Evolutionary conservation across 2,329 filamentous ascomycete genomes (phyloP).

Genomic region (Podosphaera xanthii): DNA sequence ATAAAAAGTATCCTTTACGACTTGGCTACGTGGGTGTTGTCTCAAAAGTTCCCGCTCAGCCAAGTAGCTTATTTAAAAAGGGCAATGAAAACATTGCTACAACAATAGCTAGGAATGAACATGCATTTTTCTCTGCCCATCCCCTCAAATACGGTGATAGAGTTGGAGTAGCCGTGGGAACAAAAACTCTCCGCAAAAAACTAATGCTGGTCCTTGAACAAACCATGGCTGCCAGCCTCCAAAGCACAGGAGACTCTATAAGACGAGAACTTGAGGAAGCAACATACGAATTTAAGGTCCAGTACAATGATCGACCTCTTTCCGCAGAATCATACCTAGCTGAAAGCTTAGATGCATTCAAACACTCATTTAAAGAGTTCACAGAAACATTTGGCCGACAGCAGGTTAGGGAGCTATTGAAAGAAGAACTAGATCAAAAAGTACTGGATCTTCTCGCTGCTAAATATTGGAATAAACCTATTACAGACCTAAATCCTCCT

Average conservation of each 20-base stretch:
- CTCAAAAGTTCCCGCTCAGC: constrained; percentile 43
- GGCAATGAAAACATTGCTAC: constrained; percentile 57
- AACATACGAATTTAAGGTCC: constrained; percentile 96
- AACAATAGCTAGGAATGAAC: constrained; percentile 72
- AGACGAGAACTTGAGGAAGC: constrained; percentile 89
- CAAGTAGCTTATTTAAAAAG: constrained; percentile 57
- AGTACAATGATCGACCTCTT: constrained; percentile 89
- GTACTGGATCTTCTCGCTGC: constrained; percentile 83
- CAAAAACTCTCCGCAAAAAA: constrained; percentile 72
- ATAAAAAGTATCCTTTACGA: constrained; percentile 85
- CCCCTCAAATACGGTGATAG: constrained; percentile 56
- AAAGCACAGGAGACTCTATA: constrained; percentile 77
- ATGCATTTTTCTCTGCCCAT: constrained; percentile 66
- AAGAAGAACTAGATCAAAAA: constrained; percentile 80
- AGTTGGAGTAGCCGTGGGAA: constrained; percentile 56
- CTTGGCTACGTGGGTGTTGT: constrained; percentile 93
- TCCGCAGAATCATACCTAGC: constrained; percentile 93
- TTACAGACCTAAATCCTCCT: constrained; percentile 53
- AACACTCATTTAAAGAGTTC: constrained; percentile 92
- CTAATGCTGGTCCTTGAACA: constrained; percentile 93
- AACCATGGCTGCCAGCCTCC: constrained; percentile 84
- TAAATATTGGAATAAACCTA: constrained; percentile 90
- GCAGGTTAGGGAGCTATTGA: constrained; percentile 74
- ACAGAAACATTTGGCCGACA: constrained; percentile 71
- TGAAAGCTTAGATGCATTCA: constrained; percentile 86